Conservation (phyloP, 257 asterid species). For the Leonotis leonurus region DNA sequence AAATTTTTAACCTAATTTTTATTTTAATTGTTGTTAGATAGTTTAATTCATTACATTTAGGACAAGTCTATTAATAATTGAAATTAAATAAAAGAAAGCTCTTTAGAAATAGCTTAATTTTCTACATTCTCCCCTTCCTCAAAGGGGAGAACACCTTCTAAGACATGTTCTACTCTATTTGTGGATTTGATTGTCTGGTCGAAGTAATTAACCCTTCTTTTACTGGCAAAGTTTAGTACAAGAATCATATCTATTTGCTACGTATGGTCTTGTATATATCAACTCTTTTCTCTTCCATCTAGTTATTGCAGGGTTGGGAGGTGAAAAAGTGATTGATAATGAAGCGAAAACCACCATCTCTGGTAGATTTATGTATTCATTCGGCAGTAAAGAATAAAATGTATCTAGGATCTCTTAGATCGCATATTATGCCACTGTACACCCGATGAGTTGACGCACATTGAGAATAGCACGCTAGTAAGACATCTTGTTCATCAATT, state of each 20-base stretch:
- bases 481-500: constrained; percentile 6
- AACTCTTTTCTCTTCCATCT: neutral
- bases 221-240: neutral
- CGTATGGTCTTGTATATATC: neutral
- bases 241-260: neutral
- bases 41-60: too few relatives aligned
- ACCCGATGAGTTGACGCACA: constrained; percentile 56
- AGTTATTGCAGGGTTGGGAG: constrained; percentile 20
- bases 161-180: too few relatives aligned
- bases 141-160: too few relatives aligned
- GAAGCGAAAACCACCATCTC: constrained; percentile 44
- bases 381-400: constrained; percentile 59
- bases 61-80: too few relatives aligned
- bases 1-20: too few relatives aligned
- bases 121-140: too few relatives aligned
- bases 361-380: constrained; percentile 74
- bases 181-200: neutral
- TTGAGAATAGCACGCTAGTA: constrained; percentile 71
- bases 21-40: too few relatives aligned
- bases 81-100: too few relatives aligned
- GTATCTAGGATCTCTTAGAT: constrained; percentile 77
- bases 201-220: neutral
- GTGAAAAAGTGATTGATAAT: constrained; percentile 3
- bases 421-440: constrained; percentile 78
- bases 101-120: too few relatives aligned